These are phyloP conservation scores for Thalia dealbata DNA, from an alignment of 176 grass and related monocot genomes.

Conservation along the genomic window DNA sequence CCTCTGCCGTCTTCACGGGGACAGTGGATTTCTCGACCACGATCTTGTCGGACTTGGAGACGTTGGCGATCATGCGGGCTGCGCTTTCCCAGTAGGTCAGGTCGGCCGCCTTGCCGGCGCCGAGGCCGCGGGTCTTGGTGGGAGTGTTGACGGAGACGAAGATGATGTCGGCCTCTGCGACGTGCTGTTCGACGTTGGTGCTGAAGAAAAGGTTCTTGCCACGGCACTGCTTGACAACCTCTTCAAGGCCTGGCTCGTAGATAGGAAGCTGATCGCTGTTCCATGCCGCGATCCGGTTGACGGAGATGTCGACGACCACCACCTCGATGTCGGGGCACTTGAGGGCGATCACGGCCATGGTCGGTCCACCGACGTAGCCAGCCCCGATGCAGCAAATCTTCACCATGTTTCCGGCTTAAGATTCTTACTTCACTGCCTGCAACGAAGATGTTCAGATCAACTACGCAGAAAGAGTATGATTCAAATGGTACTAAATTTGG, in stretches of 20 bases:
- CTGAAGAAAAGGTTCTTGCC: slow-evolving; percentile 21
- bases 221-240: slow-evolving; percentile 16
- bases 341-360: slow-evolving; percentile 19
- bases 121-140: slow-evolving; percentile 55
- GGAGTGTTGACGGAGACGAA: slow-evolving; percentile 46
- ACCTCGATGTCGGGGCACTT: slow-evolving; percentile 15
- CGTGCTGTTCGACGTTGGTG: slow-evolving; percentile 8
- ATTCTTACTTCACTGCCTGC: neutral
- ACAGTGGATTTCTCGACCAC: slow-evolving; percentile 63
- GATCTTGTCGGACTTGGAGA: slow-evolving; percentile 60
- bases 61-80: slow-evolving; percentile 56
- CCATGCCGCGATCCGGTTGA: slow-evolving; percentile 9
- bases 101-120: slow-evolving; percentile 55
- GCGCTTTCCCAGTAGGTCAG: slow-evolving; percentile 67
- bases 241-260: slow-evolving; percentile 12
- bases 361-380: slow-evolving; percentile 18
- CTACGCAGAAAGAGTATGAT: too few relatives aligned
- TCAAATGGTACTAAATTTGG: too few relatives aligned
- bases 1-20: slow-evolving; percentile 28
- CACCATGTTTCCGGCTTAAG: neutral
- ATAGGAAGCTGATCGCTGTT: slow-evolving; percentile 21
- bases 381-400: slow-evolving; percentile 21
- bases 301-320: slow-evolving; percentile 13
- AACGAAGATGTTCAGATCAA: neutral
- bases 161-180: slow-evolving; percentile 14